Conservation (phyloP, 345 rosid species). For the Heritiera fomes region DNA sequence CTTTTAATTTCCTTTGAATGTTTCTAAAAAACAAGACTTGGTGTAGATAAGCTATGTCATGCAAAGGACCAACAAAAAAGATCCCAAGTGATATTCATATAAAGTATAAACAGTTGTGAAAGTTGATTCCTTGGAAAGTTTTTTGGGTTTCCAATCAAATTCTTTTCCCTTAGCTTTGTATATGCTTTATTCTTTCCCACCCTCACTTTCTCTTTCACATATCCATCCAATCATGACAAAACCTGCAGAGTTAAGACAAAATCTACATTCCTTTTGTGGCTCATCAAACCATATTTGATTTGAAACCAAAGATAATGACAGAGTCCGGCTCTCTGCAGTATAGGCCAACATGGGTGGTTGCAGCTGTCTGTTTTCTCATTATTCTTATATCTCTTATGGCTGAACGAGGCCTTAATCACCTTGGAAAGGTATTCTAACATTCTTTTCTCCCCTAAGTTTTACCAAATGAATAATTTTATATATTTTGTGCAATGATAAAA, state of each 20-base stretch:
- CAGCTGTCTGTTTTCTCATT: slow-evolving; percentile 72
- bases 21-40: too few relatives aligned
- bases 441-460: neutral
- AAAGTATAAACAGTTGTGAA: neutral
- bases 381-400: slow-evolving; percentile 67
- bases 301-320: slow-evolving; percentile 23
- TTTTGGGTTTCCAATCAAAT: slow-evolving; percentile 8
- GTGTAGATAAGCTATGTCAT: neutral
- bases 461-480: neutral
- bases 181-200: slow-evolving; percentile 8
- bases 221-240: neutral
- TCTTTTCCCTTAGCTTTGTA: neutral
- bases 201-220: neutral
- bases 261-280: neutral
- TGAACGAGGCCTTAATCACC: slow-evolving; percentile 70
- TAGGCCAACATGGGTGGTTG: slow-evolving; percentile 89
- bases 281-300: slow-evolving; percentile 3
- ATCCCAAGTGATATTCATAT: neutral
- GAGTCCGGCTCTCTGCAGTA: slow-evolving; percentile 52
- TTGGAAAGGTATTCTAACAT: slow-evolving; percentile 62
- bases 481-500: neutral
- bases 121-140: slow-evolving; percentile 10
- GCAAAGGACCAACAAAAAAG: neutral
- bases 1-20: too few relatives aligned
- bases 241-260: slow-evolving; percentile 6